Evolutionary conservation across 1,284 basidiomycete genomes (phyloP).

Genomic region (Pterulicium gracile): DNA sequence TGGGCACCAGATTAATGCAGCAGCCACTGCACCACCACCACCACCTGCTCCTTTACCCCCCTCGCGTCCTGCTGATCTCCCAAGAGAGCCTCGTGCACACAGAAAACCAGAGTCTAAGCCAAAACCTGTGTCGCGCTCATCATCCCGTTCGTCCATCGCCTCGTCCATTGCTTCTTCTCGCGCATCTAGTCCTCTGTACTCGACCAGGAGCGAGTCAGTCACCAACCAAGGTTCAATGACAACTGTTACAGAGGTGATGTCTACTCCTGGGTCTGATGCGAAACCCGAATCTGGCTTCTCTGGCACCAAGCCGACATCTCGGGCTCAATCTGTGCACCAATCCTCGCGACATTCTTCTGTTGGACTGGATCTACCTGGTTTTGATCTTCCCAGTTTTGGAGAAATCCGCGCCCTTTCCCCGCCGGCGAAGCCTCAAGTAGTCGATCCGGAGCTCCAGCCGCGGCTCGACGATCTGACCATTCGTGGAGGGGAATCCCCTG

Average conservation of each 20-base stretch:
- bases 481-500: no score
- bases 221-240: background rate
- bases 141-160: constrained; percentile 26
- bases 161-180: constrained; percentile 14
- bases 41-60: constrained; percentile 8
- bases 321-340: background rate
- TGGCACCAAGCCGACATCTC: no score
- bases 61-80: background rate
- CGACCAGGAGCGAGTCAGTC: background rate
- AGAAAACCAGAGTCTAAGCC: constrained; percentile 11
- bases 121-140: constrained; percentile 23
- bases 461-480: no score
- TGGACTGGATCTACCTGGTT: background rate
- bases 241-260: background rate
- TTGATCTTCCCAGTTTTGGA: background rate
- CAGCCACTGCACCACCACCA: constrained; percentile 12
- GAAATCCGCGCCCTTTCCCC: no score
- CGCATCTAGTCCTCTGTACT: background rate
- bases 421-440: no score
- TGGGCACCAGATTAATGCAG: constrained; percentile 1
- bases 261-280: background rate
- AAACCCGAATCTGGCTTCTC: background rate
- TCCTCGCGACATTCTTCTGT: constrained; percentile 1
- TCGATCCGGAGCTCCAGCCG: no score
- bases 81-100: background rate